Conservation (phyloP, 345 rosid species). For the Rhizophora apiculata region DNA sequence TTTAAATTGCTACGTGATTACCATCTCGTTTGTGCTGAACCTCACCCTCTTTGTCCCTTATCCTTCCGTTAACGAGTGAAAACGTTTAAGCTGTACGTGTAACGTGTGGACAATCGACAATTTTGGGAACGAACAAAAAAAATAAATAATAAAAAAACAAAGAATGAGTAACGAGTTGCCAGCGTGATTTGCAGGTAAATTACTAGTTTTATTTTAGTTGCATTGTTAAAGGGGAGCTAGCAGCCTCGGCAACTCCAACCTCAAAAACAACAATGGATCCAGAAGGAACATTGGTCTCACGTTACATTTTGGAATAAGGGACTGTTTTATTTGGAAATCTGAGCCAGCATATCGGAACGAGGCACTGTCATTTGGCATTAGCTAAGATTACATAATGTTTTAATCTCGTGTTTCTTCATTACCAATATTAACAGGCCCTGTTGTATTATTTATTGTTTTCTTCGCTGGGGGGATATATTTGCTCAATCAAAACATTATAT, state of each 20-base stretch:
- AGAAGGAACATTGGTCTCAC: conserved; percentile 26
- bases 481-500: too few relatives aligned
- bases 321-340: conserved; percentile 19
- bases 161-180: too few relatives aligned
- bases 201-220: too few relatives aligned
- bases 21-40: neutral
- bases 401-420: conserved; percentile 17
- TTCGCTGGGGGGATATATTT: too few relatives aligned
- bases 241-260: conserved; percentile 6
- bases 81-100: too few relatives aligned
- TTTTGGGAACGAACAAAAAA: too few relatives aligned
- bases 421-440: conserved; percentile 10
- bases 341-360: conserved; percentile 12
- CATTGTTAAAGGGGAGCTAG: too few relatives aligned
- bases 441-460: too few relatives aligned
- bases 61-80: neutral
- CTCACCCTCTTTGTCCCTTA: neutral
- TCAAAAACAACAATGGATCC: conserved; percentile 11
- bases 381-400: neutral
- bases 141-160: too few relatives aligned
- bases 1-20: neutral
- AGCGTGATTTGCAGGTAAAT: too few relatives aligned
- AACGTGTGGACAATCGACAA: too few relatives aligned
- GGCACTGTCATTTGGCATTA: neutral
- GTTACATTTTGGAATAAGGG: conserved; percentile 17